phyloP scores from a whole-genome alignment of 106 monocot species.

The Ottelia alismoides region DNA sequence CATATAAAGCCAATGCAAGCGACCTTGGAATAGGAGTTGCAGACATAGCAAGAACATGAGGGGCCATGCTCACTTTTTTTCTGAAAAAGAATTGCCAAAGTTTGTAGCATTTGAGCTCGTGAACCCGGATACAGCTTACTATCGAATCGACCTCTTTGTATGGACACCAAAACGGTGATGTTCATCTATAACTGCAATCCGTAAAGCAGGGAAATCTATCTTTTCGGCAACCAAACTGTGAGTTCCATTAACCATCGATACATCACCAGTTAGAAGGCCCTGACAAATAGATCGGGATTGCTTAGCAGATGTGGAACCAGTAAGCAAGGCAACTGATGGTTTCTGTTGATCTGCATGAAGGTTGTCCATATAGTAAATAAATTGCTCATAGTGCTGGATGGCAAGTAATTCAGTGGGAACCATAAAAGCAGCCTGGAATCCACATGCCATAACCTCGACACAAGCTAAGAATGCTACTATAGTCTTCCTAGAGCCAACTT shows the following conservation, averaged over 20 bases:
- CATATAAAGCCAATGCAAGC: no score
- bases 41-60: constrained; percentile 94
- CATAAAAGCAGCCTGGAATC: constrained; percentile 99
- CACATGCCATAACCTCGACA: constrained; percentile 88
- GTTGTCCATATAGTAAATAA: constrained; percentile 54
- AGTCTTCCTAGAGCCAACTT: constrained; percentile 99
- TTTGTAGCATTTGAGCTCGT: constrained; percentile 31
- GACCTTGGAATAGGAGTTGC: constrained; percentile 98
- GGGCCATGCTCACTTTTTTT: constrained; percentile 82
- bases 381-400: constrained; percentile 72
- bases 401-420: constrained; percentile 94
- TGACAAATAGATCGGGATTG: constrained; percentile 50
- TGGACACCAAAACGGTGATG: constrained; percentile 98
- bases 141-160: constrained; percentile 90
- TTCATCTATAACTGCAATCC: constrained; percentile 91
- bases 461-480: constrained; percentile 94
- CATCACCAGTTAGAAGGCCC: constrained; percentile 72
- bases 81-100: no score
- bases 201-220: constrained; percentile 71
- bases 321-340: constrained; percentile 72
- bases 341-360: constrained; percentile 27
- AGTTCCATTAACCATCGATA: constrained; percentile 86
- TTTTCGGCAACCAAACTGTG: constrained; percentile 92
- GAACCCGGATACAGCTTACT: no score
- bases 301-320: constrained; percentile 77